A percentile compares a stretch with the other conserved stretches of the same genome.
Evolutionary conservation across 2,329 filamentous ascomycete genomes (phyloP).

Genomic region (Penicillium fuscoglaucum): DNA sequence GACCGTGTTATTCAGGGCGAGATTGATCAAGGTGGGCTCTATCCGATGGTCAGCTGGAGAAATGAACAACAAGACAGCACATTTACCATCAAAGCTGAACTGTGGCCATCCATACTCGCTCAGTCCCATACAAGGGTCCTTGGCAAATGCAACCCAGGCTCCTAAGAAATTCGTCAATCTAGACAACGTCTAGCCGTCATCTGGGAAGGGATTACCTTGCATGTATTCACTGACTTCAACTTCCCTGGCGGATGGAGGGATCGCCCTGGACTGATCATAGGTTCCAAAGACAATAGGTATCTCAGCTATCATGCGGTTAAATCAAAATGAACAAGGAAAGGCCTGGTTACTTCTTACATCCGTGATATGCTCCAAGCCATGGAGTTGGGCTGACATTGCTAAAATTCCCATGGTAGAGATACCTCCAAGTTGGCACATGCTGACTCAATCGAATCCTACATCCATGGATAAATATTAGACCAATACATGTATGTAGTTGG

Average conservation of each 20-base stretch:
- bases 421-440: conserved; percentile 39
- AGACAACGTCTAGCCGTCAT: background rate
- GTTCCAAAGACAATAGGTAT: conserved; percentile 17
- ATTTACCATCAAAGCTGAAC: conserved; percentile 1
- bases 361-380: conserved; percentile 49
- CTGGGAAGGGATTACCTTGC: conserved; percentile 6
- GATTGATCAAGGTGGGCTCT: conserved; percentile 2
- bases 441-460: conserved; percentile 3
- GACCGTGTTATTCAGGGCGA: conserved; percentile 1
- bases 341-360: conserved; percentile 22
- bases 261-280: conserved; percentile 4
- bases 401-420: conserved; percentile 44
- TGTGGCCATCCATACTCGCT: conserved; percentile 3
- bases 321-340: background rate
- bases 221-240: conserved; percentile 13
- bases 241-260: background rate
- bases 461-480: background rate
- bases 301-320: conserved; percentile 7
- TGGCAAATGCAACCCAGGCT: conserved; percentile 14
- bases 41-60: background rate
- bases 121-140: conserved; percentile 5
- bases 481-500: background rate
- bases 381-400: conserved; percentile 39
- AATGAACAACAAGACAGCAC: background rate
- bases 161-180: background rate